phyloP scores from a whole-genome alignment of 176 grass and related monocot genomes.

The Musa acuminata region DNA sequence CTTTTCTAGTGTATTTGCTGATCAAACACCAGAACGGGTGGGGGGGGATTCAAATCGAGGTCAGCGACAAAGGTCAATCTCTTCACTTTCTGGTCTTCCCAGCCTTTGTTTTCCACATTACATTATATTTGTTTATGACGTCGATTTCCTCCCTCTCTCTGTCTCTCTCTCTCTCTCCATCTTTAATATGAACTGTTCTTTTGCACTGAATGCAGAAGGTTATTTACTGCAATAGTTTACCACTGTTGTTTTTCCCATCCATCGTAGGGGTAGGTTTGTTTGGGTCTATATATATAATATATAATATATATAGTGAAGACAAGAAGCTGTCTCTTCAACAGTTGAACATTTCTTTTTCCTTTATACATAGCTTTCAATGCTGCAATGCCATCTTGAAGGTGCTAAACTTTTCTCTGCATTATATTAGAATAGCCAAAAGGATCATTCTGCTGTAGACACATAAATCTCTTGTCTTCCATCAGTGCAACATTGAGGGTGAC shows the following conservation, averaged over 20 bases:
- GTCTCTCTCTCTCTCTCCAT: not conserved
- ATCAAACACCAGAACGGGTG: constrained; percentile 12
- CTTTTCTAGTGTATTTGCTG: not conserved
- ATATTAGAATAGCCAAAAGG: not conserved
- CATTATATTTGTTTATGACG: not conserved
- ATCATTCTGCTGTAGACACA: not conserved
- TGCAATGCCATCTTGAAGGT: not conserved
- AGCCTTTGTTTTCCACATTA: not conserved
- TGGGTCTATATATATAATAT: not conserved
- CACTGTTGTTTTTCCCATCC: not conserved
- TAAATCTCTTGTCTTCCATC: not conserved
- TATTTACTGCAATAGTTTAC: not conserved
- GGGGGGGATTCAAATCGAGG: constrained; percentile 8
- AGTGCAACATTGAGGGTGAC: constrained; percentile 11
- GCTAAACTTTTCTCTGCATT: not conserved
- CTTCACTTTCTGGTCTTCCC: not conserved
- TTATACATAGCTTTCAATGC: not conserved
- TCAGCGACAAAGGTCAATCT: not conserved
- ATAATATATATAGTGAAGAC: not conserved
- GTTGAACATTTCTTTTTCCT: not conserved
- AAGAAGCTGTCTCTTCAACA: not conserved
- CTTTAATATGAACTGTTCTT: not conserved
- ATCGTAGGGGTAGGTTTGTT: not conserved
- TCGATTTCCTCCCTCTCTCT: not conserved
- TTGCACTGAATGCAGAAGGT: not conserved